Evolutionary conservation across 345 rosid genomes (phyloP), one percentile per base, ranked within the genome.

Genomic region (Euphorbia lathyris): DNA sequence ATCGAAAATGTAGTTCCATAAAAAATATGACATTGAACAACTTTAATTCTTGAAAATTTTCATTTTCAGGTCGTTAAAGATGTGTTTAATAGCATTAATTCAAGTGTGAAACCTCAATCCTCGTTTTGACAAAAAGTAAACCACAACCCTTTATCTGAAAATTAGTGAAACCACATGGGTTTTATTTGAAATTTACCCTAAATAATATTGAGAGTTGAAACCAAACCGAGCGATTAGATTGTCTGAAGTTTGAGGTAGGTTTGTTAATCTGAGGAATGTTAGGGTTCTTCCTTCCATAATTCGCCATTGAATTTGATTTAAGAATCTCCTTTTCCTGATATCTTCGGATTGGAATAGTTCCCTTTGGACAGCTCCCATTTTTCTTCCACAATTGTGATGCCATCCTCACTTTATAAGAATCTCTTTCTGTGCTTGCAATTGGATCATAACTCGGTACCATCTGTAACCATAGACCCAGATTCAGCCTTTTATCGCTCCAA

Each of bases 291-390:
- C 60, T 74, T 70, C 77, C 78, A 45, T 71, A 67, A 16, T 38
- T 69, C 69, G 66, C 65, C 25, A 47, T 29, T 26, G 70, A 58
- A 20, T 17, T 30, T 30, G 71, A 13, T 69, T 68, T 65, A 26
- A 55, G 36, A 52, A 23, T 14, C 9, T 55, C 30, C 1, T 22
- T 36, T 25, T 67, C 67, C 25, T 7, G 64, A 58, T 0, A 13
- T 76, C 86, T 78, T 70, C 83, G 71, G 14, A 86, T 27, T 0
- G 88, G 90, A 29, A 86, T 71, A 0, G 88, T 83, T 67, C 84
- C 88, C 42, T 76, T 34, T 0, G 85, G 88, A 67, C 88, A 86
- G 65, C 76, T 79, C 52, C 86, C 88, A 20, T 34, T 81, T 75
- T 67, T 84, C 70, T 58, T 74, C 90, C 90, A 83, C 11, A 71